phyloP scores from a whole-genome alignment of 768 basidiomycete species.

The Boletus subparvulus region DNA sequence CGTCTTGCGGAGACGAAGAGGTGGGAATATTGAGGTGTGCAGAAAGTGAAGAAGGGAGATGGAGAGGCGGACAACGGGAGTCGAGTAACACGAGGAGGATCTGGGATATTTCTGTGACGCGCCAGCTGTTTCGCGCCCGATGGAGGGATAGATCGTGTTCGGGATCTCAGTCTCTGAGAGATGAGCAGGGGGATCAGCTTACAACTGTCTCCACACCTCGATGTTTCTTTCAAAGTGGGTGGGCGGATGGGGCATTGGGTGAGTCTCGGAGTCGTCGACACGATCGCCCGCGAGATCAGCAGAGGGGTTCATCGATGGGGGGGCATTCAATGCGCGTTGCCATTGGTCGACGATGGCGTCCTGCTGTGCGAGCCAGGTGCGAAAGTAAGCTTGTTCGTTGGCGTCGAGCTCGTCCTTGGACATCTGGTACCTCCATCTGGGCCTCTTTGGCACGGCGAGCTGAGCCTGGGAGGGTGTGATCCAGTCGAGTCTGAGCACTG shows the following conservation, averaged over 20 bases:
- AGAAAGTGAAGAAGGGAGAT: slow-evolving; percentile 79
- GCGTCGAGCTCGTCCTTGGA: slow-evolving; percentile 85
- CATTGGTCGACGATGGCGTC: slow-evolving; percentile 57
- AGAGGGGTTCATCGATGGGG: background rate
- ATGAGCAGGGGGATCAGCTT: slow-evolving; percentile 31
- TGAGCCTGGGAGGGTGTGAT: slow-evolving; percentile 2
- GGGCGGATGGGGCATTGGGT: slow-evolving; percentile 57
- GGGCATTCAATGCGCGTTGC: slow-evolving; percentile 32
- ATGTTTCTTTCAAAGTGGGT: slow-evolving; percentile 88
- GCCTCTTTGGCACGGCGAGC: slow-evolving; percentile 54
- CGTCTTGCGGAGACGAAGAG: background rate
- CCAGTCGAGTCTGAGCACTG: slow-evolving; percentile 34
- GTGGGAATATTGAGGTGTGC: slow-evolving; percentile 47
- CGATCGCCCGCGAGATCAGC: background rate
- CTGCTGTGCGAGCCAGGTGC: slow-evolving; percentile 71
- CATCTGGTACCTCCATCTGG: slow-evolving; percentile 87
- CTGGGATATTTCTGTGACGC: slow-evolving; percentile 88
- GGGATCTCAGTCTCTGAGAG: background rate
- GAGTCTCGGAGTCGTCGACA: slow-evolving; percentile 17
- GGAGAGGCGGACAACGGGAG: slow-evolving; percentile 84
- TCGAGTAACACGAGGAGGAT: slow-evolving; percentile 88
- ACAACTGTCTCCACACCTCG: slow-evolving; percentile 95
- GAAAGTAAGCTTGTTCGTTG: slow-evolving; percentile 85
- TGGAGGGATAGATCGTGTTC: background rate
- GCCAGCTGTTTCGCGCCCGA: slow-evolving; percentile 61